Percentiles rank a stretch among this genome's conserved stretches.
These are phyloP conservation scores for Trypanosoma mega DNA, from an alignment of 208 protist species.

Conservation along the genomic window DNA sequence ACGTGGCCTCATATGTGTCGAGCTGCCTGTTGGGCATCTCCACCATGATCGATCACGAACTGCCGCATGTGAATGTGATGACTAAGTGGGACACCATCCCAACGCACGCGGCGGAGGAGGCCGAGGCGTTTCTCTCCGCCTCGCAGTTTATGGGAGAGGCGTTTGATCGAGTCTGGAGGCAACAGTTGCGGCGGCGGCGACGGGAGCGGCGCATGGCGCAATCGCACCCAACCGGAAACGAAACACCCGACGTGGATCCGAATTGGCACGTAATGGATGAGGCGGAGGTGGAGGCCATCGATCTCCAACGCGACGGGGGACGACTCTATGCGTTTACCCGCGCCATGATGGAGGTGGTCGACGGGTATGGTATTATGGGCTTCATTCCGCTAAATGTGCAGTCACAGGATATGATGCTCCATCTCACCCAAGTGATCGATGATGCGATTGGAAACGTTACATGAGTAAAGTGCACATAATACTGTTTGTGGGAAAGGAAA, in stretches of 20 bases:
- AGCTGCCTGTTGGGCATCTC: conserved; percentile 93
- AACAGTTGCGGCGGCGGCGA: conserved; percentile 55
- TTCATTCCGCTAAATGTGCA: conserved; percentile 92
- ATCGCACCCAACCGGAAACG: conserved; percentile 25
- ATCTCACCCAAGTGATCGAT: conserved; percentile 80
- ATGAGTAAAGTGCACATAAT: background rate
- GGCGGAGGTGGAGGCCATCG: conserved; percentile 41
- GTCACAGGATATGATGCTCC: conserved; percentile 85
- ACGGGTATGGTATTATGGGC: conserved; percentile 94
- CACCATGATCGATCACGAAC: conserved; percentile 95
- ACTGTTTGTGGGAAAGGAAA: background rate
- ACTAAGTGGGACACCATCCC: conserved; percentile 96
- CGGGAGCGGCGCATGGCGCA: conserved; percentile 46
- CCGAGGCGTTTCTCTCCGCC: conserved; percentile 58
- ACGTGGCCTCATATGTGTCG: conserved; percentile 96
- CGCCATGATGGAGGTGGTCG: conserved; percentile 90
- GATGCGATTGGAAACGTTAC: conserved; percentile 70
- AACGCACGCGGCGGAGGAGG: conserved; percentile 72
- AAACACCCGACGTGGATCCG: conserved; percentile 31
- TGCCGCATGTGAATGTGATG: conserved; percentile 97
- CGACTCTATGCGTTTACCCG: conserved; percentile 73
- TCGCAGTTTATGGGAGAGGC: conserved; percentile 68
- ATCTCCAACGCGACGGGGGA: conserved; percentile 66
- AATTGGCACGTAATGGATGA: conserved; percentile 20
- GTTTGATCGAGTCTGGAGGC: conserved; percentile 78